phyloP scores from a whole-genome alignment of 1,284 basidiomycete genomes.

The Tremellales sp. region DNA sequence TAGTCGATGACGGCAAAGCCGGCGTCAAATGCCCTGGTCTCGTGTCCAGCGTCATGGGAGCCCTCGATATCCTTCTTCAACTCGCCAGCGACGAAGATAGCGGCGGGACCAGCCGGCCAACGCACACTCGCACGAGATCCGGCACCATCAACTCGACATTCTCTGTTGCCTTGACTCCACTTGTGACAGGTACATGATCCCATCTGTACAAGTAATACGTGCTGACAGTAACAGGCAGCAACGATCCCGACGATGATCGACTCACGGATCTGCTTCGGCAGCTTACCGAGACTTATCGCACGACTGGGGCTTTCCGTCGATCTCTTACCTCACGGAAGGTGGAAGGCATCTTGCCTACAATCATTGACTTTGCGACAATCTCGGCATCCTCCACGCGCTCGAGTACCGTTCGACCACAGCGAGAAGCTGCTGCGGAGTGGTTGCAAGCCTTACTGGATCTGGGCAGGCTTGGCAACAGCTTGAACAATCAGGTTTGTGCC shows the following conservation, averaged over 20 bases:
- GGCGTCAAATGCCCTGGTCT: constrained; percentile 25
- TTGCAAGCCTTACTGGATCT: constrained; percentile 26
- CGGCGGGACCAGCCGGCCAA: constrained; percentile 9
- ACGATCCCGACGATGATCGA: constrained; percentile 12
- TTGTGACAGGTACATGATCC: constrained; percentile 12
- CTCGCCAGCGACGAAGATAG: constrained; percentile 26
- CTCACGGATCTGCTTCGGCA: constrained; percentile 31
- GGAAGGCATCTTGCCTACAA: constrained; percentile 38
- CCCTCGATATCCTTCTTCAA: constrained; percentile 37
- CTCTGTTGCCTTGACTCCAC: constrained; percentile 19
- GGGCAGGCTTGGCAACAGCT: constrained; percentile 29
- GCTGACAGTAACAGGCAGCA: not conserved
- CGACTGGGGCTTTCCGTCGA: constrained; percentile 30
- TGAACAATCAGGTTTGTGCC: constrained; percentile 38
- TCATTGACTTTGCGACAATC: constrained; percentile 44
- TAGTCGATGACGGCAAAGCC: constrained; percentile 10
- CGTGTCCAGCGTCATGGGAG: constrained; percentile 31
- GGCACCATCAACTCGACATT: constrained; percentile 26
- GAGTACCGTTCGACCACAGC: constrained; percentile 19
- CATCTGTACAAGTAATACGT: not conserved
- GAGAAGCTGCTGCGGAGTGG: constrained; percentile 26
- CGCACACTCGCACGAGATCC: constrained; percentile 17
- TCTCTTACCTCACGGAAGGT: constrained; percentile 31
- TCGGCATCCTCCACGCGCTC: constrained; percentile 20
- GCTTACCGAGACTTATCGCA: constrained; percentile 26